Conservation (phyloP, 1,139 yeast species). For the Blastobotrys illinoisensis region DNA sequence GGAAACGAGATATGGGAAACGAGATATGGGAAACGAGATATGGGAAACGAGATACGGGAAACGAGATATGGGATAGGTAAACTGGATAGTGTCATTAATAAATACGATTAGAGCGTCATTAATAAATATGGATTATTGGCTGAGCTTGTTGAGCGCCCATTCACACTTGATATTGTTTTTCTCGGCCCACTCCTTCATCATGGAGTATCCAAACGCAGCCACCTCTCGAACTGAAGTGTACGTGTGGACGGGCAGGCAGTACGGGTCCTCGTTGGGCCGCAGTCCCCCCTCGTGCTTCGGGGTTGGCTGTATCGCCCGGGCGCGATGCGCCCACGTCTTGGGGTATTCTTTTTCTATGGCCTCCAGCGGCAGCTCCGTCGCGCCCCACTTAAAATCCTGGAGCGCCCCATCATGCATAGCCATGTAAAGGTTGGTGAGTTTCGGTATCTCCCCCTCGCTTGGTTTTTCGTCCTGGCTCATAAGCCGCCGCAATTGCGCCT, state of each 20-base stretch:
- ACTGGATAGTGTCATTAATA: neutral
- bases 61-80: too few relatives aligned
- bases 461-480: neutral
- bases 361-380: conserved; percentile 25
- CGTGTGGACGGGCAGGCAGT: conserved; percentile 34
- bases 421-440: conserved; percentile 14
- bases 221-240: conserved; percentile 38
- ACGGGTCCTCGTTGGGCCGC: conserved; percentile 34
- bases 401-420: conserved; percentile 24
- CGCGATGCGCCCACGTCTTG: conserved; percentile 27
- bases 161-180: conserved; percentile 24
- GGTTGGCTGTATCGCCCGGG: conserved; percentile 15
- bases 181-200: conserved; percentile 35
- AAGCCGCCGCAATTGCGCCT: neutral
- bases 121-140: conserved; percentile 11
- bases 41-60: too few relatives aligned
- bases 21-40: too few relatives aligned
- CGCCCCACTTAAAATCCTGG: conserved; percentile 33
- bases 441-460: neutral
- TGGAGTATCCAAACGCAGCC: conserved; percentile 35
- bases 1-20: too few relatives aligned
- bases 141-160: conserved; percentile 20
- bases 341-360: conserved; percentile 28
- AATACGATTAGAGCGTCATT: conserved; percentile 6
- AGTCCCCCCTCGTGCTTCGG: conserved; percentile 26